These are phyloP conservation scores for Diaporthe citri DNA, from an alignment of 2,329 filamentous ascomycete species.

Conservation along the genomic window DNA sequence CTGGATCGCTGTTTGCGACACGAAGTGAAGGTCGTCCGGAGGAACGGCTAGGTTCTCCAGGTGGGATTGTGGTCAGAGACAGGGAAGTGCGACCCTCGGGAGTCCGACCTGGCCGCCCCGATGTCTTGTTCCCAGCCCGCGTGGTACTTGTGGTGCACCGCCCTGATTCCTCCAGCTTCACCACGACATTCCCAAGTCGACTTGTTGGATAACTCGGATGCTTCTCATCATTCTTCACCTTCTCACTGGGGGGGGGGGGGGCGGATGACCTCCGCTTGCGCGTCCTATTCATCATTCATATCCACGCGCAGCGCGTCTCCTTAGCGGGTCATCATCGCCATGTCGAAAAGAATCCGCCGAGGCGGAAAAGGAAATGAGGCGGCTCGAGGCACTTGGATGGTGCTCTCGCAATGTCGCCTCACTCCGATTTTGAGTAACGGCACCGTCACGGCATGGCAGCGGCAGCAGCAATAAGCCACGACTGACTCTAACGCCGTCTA, in stretches of 20 bases:
- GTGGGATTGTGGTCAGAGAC: neutral
- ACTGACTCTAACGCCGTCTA: neutral
- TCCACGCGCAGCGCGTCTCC: neutral
- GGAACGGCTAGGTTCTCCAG: no score
- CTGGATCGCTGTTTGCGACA: neutral
- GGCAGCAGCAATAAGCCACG: neutral
- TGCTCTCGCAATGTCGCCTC: neutral
- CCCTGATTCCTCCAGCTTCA: neutral
- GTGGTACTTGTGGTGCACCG: neutral
- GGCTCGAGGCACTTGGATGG: neutral
- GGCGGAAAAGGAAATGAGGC: neutral
- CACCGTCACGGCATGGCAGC: neutral
- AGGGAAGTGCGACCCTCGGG: no score
- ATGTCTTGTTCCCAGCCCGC: neutral
- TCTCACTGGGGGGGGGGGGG: rapidly evolving
- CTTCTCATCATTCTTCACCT: neutral
- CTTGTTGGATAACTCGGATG: neutral
- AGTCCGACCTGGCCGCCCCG: neutral
- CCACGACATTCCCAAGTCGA: neutral
- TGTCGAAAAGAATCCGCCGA: neutral
- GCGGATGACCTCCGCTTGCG: neutral
- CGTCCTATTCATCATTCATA: no score
- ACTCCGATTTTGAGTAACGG: neutral
- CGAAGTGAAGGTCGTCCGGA: neutral
- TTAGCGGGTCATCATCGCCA: neutral